A percentile compares a stretch with the other conserved stretches of the same genome.
Conservation (phyloP, 179 eudicot species). For the Sideroxylon spinosum region DNA sequence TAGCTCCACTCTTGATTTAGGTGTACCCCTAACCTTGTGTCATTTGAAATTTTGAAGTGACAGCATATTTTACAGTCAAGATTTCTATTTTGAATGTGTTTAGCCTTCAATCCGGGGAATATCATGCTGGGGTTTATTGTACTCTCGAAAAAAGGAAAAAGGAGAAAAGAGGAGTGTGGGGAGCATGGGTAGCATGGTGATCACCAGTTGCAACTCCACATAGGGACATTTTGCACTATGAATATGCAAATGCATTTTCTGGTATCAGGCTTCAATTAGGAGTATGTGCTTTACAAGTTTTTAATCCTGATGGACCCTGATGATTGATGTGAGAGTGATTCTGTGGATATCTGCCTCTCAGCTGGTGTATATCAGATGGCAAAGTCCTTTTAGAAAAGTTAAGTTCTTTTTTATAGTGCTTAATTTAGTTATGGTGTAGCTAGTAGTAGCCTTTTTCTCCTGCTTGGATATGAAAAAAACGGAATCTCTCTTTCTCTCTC, state of each 20-base stretch:
- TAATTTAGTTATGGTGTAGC: conserved; percentile 12
- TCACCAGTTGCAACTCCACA: no score
- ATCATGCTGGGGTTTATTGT: no score
- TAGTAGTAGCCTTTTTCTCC: conserved; percentile 18
- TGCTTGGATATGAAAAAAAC: conserved; percentile 10
- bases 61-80: not conserved
- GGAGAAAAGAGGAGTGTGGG: no score
- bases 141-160: no score
- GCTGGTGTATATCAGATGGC: conserved; percentile 19
- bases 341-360: conserved; percentile 22
- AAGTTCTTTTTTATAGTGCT: conserved; percentile 21
- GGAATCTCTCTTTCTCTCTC: conserved; percentile 6
- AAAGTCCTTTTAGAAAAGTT: conserved; percentile 28
- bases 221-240: conserved; percentile 17
- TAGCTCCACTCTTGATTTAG: no score
- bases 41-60: no score
- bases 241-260: conserved; percentile 29
- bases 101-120: no score
- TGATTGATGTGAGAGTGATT: conserved; percentile 15
- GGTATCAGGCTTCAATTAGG: not conserved
- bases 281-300: not conserved
- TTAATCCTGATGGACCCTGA: conserved; percentile 1
- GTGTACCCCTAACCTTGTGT: no score
- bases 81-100: not conserved
- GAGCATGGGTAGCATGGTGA: no score